Percentiles rank a stretch among this genome's conserved stretches.
phyloP scores from a whole-genome alignment of 1,284 basidiomycete genomes.

The Tilletia caries region DNA sequence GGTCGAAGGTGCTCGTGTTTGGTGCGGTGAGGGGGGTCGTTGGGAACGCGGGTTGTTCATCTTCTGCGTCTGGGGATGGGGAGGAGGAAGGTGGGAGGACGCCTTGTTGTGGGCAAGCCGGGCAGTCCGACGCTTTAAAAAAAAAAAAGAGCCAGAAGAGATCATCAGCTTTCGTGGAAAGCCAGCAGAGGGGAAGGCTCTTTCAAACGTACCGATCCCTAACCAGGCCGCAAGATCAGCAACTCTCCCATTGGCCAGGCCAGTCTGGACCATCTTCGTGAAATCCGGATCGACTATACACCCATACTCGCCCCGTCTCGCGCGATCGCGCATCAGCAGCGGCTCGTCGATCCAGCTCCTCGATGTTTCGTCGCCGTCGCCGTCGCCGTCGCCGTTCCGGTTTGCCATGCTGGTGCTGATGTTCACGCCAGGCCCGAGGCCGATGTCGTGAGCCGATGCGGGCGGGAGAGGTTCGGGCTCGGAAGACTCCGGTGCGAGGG shows the following conservation, averaged over 20 bases:
- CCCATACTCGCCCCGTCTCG: conserved; percentile 67
- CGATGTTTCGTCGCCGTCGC: background rate
- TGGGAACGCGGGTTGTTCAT: background rate
- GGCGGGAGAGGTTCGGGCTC: conserved; percentile 56
- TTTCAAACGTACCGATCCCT: conserved; percentile 56
- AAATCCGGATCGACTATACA: conserved; percentile 74
- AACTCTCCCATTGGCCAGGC: conserved; percentile 68
- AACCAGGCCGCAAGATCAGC: conserved; percentile 65
- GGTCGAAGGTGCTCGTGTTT: conserved; percentile 28
- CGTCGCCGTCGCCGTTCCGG: background rate
- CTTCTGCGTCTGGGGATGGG: background rate
- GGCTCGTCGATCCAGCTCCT: conserved; percentile 20
- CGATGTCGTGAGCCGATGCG: too few relatives aligned
- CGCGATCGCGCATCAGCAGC: conserved; percentile 27
- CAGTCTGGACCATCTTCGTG: conserved; percentile 75
- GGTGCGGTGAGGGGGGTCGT: conserved; percentile 22
- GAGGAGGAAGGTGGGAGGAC: background rate
- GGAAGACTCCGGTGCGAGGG: conserved; percentile 62
- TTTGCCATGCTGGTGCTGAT: background rate
- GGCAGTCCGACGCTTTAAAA: conserved; percentile 19
- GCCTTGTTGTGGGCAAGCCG: conserved; percentile 11
- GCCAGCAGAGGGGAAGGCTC: too few relatives aligned
- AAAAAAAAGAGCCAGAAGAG: too few relatives aligned
- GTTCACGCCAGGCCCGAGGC: background rate
- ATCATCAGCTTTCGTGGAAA: too few relatives aligned